Evolutionary conservation across 2,329 filamentous ascomycete species (phyloP).

Genomic region (Didymella pomorum): DNA sequence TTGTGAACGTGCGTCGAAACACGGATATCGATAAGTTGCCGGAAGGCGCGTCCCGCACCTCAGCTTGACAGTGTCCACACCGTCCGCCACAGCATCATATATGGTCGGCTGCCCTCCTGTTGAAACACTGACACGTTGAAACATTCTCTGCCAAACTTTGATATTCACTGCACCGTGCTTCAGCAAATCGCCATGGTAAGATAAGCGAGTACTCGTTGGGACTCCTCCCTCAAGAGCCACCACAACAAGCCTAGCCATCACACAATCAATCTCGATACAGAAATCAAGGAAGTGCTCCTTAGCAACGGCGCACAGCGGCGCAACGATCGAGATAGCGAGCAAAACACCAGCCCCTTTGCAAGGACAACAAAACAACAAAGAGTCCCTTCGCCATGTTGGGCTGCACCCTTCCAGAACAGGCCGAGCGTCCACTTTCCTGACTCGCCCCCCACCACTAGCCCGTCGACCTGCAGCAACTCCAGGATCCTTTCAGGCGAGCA

Average conservation of each 20-base stretch:
- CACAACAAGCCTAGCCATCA: slow-evolving; percentile 9
- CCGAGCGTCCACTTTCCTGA: slow-evolving; percentile 19
- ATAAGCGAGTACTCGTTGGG: slow-evolving; percentile 6
- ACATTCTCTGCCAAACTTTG: slow-evolving; percentile 5
- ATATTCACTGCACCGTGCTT: slow-evolving; percentile 11
- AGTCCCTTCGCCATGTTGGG: slow-evolving; percentile 11
- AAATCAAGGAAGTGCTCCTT: slow-evolving; percentile 15
- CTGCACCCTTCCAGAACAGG: slow-evolving; percentile 28
- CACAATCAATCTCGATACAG: slow-evolving; percentile 4
- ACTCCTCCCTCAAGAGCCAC: neutral
- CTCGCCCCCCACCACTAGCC: slow-evolving; percentile 16
- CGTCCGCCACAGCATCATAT: slow-evolving; percentile 24
- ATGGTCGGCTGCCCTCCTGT: slow-evolving; percentile 15
- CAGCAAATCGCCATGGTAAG: slow-evolving; percentile 5
- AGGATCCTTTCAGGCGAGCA: slow-evolving; percentile 19
- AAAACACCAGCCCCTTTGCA: slow-evolving; percentile 5
- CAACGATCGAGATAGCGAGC: slow-evolving; percentile 7
- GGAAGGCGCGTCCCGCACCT: slow-evolving; percentile 23
- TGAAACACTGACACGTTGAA: slow-evolving; percentile 17
- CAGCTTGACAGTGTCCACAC: slow-evolving; percentile 19
- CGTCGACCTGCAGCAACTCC: slow-evolving; percentile 13
- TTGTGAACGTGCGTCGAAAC: slow-evolving; percentile 22
- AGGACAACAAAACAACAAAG: slow-evolving; percentile 17
- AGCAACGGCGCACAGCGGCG: slow-evolving; percentile 9
- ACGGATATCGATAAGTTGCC: slow-evolving; percentile 32